Conservation (phyloP, 2,329 filamentous ascomycete species). For the Nigrospora sphaerica region DNA sequence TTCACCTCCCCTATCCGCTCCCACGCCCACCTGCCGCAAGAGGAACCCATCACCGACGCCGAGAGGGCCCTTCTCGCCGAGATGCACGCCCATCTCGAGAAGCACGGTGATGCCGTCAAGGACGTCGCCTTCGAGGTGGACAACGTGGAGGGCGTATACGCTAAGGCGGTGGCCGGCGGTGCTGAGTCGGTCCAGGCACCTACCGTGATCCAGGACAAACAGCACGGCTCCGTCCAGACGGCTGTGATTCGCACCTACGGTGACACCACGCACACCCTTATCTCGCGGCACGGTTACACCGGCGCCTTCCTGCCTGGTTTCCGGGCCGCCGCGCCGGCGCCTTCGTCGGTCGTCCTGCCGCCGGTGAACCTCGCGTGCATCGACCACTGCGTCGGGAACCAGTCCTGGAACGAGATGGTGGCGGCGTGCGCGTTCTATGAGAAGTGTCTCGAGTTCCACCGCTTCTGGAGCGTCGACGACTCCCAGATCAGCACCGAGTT, state of each 20-base stretch:
- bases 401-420: constrained; percentile 86
- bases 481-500: constrained; percentile 88
- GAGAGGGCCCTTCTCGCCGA: constrained; percentile 63
- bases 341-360: constrained; percentile 44
- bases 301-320: constrained; percentile 83
- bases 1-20: constrained; percentile 76
- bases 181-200: constrained; percentile 58
- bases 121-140: constrained; percentile 95
- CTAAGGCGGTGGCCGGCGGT: constrained; percentile 60
- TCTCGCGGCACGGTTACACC: constrained; percentile 63
- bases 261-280: constrained; percentile 88
- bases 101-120: constrained; percentile 89
- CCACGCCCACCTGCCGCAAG: constrained; percentile 40
- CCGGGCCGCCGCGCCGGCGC: constrained; percentile 41
- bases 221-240: constrained; percentile 59
- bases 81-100: constrained; percentile 76
- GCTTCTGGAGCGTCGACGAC: constrained; percentile 97
- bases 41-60: constrained; percentile 54
- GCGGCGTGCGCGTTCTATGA: constrained; percentile 70
- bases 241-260: constrained; percentile 89
- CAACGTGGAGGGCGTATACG: constrained; percentile 73
- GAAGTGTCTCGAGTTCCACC: constrained; percentile 82
- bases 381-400: constrained; percentile 96
- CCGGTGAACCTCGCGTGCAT: constrained; percentile 64
- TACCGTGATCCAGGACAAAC: constrained; percentile 42